These are phyloP conservation scores for Carex scoparia DNA, from an alignment of 176 grass and related monocot species.

Conservation along the genomic window DNA sequence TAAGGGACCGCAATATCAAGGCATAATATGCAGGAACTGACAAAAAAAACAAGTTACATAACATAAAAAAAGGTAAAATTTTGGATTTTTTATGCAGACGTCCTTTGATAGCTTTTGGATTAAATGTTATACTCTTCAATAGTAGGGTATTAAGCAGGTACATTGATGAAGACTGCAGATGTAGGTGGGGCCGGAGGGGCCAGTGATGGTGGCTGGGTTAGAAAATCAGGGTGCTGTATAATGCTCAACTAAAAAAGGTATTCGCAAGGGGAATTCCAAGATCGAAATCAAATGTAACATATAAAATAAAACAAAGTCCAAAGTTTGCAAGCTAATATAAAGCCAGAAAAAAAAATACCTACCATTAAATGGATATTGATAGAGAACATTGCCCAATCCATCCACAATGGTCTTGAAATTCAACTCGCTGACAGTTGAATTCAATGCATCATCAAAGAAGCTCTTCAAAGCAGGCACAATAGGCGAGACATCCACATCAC, in stretches of 20 bases:
- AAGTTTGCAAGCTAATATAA: background rate
- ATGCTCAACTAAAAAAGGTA: background rate
- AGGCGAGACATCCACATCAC: conserved; percentile 81
- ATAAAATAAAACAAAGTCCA: background rate
- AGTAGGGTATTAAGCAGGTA: background rate
- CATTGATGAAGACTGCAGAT: background rate
- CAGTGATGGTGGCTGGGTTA: background rate
- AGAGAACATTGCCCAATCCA: conserved; percentile 82
- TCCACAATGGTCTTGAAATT: conserved; percentile 98
- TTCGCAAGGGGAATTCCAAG: background rate
- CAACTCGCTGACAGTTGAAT: conserved; percentile 92
- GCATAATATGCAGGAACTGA: conserved; percentile 94
- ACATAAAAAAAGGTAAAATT: conserved; percentile 1
- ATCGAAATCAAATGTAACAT: background rate
- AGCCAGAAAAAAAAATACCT: conserved; percentile 12
- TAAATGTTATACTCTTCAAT: background rate
- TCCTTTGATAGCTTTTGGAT: background rate
- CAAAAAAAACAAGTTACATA: conserved; percentile 28
- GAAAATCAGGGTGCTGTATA: background rate
- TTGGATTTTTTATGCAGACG: background rate
- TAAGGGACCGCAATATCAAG: conserved; percentile 86
- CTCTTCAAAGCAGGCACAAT: conserved; percentile 78
- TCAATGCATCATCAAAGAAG: conserved; percentile 93
- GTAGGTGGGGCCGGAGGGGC: background rate
- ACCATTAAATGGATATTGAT: conserved; percentile 95